These are phyloP conservation scores for Panaeolus papilionaceus DNA, from an alignment of 768 basidiomycete genomes.

Conservation along the genomic window DNA sequence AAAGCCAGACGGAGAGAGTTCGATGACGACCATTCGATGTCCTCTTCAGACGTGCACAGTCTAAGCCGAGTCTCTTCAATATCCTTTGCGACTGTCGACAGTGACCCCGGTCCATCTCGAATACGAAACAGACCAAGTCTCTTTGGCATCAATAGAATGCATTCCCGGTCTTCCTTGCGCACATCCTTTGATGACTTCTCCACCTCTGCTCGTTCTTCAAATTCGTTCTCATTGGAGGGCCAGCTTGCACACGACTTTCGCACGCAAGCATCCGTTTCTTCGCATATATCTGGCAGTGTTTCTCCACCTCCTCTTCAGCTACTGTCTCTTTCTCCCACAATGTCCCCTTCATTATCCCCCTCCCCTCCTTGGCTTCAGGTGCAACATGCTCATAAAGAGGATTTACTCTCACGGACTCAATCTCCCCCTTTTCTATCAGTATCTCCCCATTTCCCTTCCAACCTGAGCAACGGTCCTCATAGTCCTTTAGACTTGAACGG, in stretches of 20 bases:
- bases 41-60: constrained; percentile 85
- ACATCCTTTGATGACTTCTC: constrained; percentile 79
- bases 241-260: constrained; percentile 79
- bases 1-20: constrained; percentile 85
- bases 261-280: constrained; percentile 71
- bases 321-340: constrained; percentile 73
- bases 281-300: constrained; percentile 64
- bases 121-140: constrained; percentile 66
- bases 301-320: constrained; percentile 82
- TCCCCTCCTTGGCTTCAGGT: constrained; percentile 62
- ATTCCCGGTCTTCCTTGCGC: constrained; percentile 76
- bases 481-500: constrained; percentile 59
- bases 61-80: constrained; percentile 76
- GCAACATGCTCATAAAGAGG: constrained; percentile 46
- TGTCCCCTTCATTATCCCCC: constrained; percentile 52
- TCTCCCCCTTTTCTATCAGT: constrained; percentile 45
- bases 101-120: constrained; percentile 81
- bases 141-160: constrained; percentile 75
- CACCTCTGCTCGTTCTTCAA: constrained; percentile 76
- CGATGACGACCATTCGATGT: constrained; percentile 93
- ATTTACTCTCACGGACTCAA: constrained; percentile 41
- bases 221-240: constrained; percentile 78
- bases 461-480: constrained; percentile 42
- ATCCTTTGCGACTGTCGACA: constrained; percentile 85
- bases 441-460: constrained; percentile 43